Evolutionary conservation across 768 basidiomycete genomes (phyloP), one percentile per base, ranked within the genome.

Genomic region (Boletus eberwhitei): DNA sequence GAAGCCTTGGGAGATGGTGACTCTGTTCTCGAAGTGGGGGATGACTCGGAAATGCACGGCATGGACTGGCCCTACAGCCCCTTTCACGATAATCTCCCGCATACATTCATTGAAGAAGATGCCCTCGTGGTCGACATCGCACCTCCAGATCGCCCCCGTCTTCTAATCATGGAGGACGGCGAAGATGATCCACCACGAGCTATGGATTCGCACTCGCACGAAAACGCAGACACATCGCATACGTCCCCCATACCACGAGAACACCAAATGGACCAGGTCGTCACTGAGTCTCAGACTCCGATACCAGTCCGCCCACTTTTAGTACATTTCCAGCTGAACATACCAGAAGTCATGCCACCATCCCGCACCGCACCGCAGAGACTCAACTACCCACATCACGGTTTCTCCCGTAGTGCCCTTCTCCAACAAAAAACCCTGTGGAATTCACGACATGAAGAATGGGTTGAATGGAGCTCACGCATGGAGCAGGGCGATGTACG

Each of bases 381-480:
- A 26, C 79, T 79, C 57, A 63, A 69, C 32, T 82, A 82, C 58
- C 63, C 65, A 7, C 76, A 88, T 56, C 86, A 81, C 62, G 87
- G 87, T 2, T 76, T 83, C 58, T 88, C 86, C 13, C 79, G 80
- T 17, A 79, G 78, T 54, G 81, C 82, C 2, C 75, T 88, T 35
- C 70, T 75, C 14, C 79, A 86, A 60, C 68, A 80, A 59, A 88
- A 86, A 63, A 79, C 71, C 66, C 77, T 88, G 59, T 88, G 87
- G 87, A 71, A 73, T 36, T 64, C 74, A 7, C 80, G 84, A 19
- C 77, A 80, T 53, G 80, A 80, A 45, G 75, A 77, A 48, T 83
- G 79, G 79, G 67, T 71, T 24, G 75, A 73, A 38, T 74, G 74
- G 63, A 63, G 65, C 40, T 59, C 61, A 50, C 55, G 49, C 36